Conservation (phyloP, 2,329 filamentous ascomycete species). For the Colletotrichum sp. region DNA sequence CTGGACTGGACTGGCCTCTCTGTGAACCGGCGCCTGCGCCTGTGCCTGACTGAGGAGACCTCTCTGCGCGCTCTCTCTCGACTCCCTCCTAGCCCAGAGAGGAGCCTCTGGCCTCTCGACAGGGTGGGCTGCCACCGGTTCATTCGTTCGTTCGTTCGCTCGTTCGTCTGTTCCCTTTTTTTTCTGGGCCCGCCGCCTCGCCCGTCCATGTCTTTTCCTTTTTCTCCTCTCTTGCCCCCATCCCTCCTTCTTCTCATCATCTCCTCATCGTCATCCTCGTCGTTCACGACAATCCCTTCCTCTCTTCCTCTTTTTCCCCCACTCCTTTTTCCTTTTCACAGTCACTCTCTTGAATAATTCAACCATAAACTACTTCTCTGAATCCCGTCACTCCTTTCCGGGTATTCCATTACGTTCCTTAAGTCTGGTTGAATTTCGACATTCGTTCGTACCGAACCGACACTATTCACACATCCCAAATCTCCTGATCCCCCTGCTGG, state of each 20-base stretch:
- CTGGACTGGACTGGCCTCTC: neutral
- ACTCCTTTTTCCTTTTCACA: conserved; percentile 47
- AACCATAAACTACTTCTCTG: conserved; percentile 36
- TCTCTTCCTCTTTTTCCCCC: conserved; percentile 36
- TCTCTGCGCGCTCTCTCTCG: neutral
- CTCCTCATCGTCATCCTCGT: conserved; percentile 38
- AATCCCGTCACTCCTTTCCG: conserved; percentile 59
- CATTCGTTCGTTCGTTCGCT: conserved; percentile 4
- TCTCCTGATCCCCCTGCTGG: conserved; percentile 24
- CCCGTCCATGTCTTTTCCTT: conserved; percentile 30
- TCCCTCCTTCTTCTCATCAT: conserved; percentile 40
- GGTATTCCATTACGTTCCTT: conserved; percentile 49
- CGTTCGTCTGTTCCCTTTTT: conserved; percentile 17
- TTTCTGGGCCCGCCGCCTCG: conserved; percentile 15
- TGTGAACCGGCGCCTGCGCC: neutral
- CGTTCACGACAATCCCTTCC: conserved; percentile 39
- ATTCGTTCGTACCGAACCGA: conserved; percentile 23
- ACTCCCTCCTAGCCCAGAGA: neutral
- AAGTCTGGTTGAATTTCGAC: conserved; percentile 28
- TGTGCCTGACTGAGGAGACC: neutral
- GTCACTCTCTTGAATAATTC: conserved; percentile 56
- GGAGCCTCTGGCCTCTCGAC: neutral
- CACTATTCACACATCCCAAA: conserved; percentile 17
- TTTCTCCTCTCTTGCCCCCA: conserved; percentile 27
- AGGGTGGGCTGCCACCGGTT: conserved; percentile 12